Evolutionary conservation across 2,329 filamentous ascomycete genomes (phyloP), one percentile per base, ranked within the genome.

Genomic region (Colletotrichum incanum): DNA sequence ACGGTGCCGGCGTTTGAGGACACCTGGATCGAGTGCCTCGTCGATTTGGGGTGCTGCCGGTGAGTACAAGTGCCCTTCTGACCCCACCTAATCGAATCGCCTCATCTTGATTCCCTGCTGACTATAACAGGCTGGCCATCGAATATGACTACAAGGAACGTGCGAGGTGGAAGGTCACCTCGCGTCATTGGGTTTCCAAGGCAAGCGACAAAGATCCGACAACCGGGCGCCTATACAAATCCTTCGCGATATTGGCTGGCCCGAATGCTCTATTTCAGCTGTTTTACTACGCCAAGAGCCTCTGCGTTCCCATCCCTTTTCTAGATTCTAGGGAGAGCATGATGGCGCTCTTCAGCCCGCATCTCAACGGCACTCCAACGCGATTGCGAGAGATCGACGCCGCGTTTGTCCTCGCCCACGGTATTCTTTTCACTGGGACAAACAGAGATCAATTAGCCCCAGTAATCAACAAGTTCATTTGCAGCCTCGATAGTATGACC

Each of bases 11-110:
- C 89, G 0, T 98, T 97, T 75, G 89, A 93, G 66, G 93, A 96
- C 71, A 98, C 93, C 0, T 98, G 95, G 96, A 93, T 97, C 16
- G 95, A 98, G 76, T 98, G 95, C 66, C 84, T 98, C 0, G 96
- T 95, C 0, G 95, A 98, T 78, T 81, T 98, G 0, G 93, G 92
- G 0, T 86, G 95, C 28, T 98, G 97, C 55, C 80, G 87, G 66
- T 68, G 62, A 71, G 76, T 75, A 8, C 12, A 7, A 7, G 14
- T 3, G 11, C 12, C 39, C 14, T 12, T 41, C 39, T 16, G 14
- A 41, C 39, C 8, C 5, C 5, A 4, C 8, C 31, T 34, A 34
- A 4, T 34, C 31, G 5, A 34, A 8, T 34, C 8, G 31, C 8
- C 8, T 8, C 31, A 8, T 34, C 39, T 41, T 41, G 39, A 16